A percentile compares a stretch with the other conserved stretches of the same genome.
These are phyloP conservation scores for Areca catechu DNA, from an alignment of 176 grass and related monocot species.

Conservation along the genomic window DNA sequence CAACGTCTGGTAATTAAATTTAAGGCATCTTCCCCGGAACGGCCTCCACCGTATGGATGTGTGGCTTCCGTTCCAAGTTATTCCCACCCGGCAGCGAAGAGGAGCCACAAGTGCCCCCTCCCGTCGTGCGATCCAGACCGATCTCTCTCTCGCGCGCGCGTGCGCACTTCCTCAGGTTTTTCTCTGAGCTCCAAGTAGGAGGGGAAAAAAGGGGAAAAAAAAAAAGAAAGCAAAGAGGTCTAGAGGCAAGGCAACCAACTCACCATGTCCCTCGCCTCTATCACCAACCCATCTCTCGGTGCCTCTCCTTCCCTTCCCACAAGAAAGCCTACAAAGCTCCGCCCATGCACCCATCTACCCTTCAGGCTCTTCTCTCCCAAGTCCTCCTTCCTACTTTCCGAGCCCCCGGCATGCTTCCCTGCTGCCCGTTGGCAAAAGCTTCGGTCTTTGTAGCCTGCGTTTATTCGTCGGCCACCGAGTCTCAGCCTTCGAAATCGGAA, in stretches of 20 bases:
- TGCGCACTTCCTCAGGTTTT: too few species aligned
- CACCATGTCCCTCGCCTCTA: constrained; percentile 32
- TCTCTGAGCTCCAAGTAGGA: constrained; percentile 7
- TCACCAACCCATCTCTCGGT: constrained; percentile 36
- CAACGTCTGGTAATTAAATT: too few species aligned
- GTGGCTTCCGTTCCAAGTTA: constrained; percentile 31
- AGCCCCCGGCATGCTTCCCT: neutral
- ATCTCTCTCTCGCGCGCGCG: constrained; percentile 7
- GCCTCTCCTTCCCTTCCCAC: constrained; percentile 35
- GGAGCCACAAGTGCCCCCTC: constrained; percentile 29
- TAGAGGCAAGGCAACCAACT: neutral
- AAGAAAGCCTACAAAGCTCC: constrained; percentile 13
- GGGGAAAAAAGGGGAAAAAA: neutral
- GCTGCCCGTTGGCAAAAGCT: neutral
- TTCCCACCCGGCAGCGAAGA: constrained; percentile 23
- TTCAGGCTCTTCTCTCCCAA: neutral
- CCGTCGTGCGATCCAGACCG: constrained; percentile 8
- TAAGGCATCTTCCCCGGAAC: too few species aligned
- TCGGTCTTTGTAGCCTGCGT: constrained; percentile 19
- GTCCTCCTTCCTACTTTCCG: neutral
- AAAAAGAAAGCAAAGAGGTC: neutral
- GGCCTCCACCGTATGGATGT: neutral
- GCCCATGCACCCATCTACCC: neutral
- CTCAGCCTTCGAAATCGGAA: constrained; percentile 37
- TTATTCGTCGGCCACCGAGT: constrained; percentile 33